Evolutionary conservation across 1,284 basidiomycete genomes (phyloP), one percentile per base, ranked within the genome.

Genomic region (Cryptococcus sp.): DNA sequence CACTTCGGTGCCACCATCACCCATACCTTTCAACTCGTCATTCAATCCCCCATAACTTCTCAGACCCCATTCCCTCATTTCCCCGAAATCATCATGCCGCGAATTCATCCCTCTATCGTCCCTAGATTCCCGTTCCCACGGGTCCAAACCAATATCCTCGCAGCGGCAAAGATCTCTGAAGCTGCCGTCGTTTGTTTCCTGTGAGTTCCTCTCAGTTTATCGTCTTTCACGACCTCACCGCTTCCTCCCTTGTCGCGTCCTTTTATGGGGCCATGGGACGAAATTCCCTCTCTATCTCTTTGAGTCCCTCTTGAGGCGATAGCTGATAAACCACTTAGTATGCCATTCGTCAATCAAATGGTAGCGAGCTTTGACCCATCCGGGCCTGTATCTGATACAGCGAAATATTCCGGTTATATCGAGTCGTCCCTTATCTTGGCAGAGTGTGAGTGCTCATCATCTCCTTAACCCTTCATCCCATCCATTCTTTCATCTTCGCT

Each of bases 271-370:
- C 38, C 10, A 10, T n/a, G 38, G 10, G 10, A 41, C 38, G 10
- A n/a, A 41, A 10, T 30, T 46, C 8, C 44, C 44, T 8, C 38
- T 10, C 10, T n/a, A 41, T 10, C 38, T n/a, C 10, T 41, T 41
- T 10, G 38, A n/a, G 10, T 10, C 10, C 10, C 10, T n/a, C n/a
- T n/a, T 41, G 38, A 41, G 38, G 38, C 10, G n/a, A 10, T 10
- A 10, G 38, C 38, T 41, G 38, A 41, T n/a, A n/a, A 41, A 23
- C 23, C n/a, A n/a, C 38, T 46, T 30, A 46, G 44, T 38, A 55
- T 55, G 53, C 53, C 53, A 46, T 55, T 55, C 53, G 42, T 55
- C 53, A 55, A 55, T 37, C 36, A 50, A 34, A 55, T 55, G 53
- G 53, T 55, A 10, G 48, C 43, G 14, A 32, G 49, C 13, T 50